These are phyloP conservation scores for Aspergillus chevalieri DNA, from an alignment of 2,329 filamentous ascomycete species.

Conservation along the genomic window DNA sequence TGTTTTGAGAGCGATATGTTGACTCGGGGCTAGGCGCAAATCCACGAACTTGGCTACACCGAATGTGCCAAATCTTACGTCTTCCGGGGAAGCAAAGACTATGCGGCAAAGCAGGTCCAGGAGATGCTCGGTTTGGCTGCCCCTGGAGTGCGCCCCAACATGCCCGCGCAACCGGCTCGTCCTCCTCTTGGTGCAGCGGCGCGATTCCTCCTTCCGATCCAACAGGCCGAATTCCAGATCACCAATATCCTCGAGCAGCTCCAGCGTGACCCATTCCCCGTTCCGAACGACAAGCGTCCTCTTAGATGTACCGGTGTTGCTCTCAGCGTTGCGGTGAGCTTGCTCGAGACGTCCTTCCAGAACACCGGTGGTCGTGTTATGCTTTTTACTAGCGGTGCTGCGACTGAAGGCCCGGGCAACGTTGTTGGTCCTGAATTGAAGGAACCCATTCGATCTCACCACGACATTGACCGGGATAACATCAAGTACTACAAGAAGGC, in stretches of 20 bases:
- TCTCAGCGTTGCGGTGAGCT: constrained; percentile 86
- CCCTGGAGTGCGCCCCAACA: constrained; percentile 64
- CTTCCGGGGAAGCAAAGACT: constrained; percentile 96
- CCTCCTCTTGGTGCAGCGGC: constrained; percentile 73
- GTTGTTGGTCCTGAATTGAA: constrained; percentile 93
- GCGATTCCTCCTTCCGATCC: constrained; percentile 86
- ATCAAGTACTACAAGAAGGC: constrained; percentile 99
- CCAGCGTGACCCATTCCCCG: constrained; percentile 96
- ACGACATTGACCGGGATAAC: constrained; percentile 97
- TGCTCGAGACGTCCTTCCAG: constrained; percentile 91
- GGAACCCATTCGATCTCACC: constrained; percentile 94
- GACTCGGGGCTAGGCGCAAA: constrained; percentile 60
- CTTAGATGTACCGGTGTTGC: constrained; percentile 92
- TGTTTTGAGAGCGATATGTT: not conserved
- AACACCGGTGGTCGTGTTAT: constrained; percentile 94
- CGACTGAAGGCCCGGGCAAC: constrained; percentile 93
- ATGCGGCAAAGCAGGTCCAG: constrained; percentile 96
- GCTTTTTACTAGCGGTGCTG: constrained; percentile 91
- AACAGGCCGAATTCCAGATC: constrained; percentile 94
- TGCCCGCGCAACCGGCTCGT: constrained; percentile 67
- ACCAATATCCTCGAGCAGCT: constrained; percentile 93
- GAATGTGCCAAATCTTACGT: constrained; percentile 99
- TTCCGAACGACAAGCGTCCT: constrained; percentile 84
- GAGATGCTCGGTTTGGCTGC: constrained; percentile 89
- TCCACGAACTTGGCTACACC: constrained; percentile 95